Percentiles rank a stretch among this genome's conserved stretches.
Conservation (phyloP, 495 filamentous ascomycete genomes). For the Aspergillus leporis region DNA sequence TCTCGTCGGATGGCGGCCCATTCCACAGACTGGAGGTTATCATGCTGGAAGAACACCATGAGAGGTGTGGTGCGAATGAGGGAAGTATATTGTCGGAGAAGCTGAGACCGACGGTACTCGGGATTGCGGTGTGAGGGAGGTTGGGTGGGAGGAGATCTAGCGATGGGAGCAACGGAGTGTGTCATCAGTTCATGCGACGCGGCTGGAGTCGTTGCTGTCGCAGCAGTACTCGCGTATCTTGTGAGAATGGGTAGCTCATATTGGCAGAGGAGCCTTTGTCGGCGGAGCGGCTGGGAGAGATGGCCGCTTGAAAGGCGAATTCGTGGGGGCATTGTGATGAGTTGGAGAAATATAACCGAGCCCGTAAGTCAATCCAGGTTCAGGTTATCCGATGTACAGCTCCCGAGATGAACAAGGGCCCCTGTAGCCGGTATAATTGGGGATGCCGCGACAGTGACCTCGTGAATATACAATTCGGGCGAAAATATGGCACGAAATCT, state of each 20-base stretch:
- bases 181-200: conserved; percentile 53
- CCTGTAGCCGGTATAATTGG: conserved; percentile 14
- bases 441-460: conserved; percentile 12
- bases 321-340: conserved; percentile 48
- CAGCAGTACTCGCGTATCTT: conserved; percentile 37
- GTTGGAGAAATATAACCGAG: conserved; percentile 8
- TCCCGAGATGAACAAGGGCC: background rate
- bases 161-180: conserved; percentile 53
- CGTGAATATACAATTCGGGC: conserved; percentile 8
- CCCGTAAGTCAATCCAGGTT: background rate
- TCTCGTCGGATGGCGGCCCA: conserved; percentile 87
- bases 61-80: conserved; percentile 85
- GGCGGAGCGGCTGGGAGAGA: conserved; percentile 31
- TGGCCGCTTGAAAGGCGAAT: conserved; percentile 36
- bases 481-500: conserved; percentile 25
- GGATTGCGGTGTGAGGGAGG: conserved; percentile 86
- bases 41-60: conserved; percentile 94
- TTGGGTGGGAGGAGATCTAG: conserved; percentile 66
- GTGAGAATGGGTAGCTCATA: conserved; percentile 33
- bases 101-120: conserved; percentile 89
- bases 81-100: conserved; percentile 90
- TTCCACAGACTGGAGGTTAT: conserved; percentile 85
- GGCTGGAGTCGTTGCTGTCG: conserved; percentile 50
- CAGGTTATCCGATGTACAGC: background rate
- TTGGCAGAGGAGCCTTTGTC: conserved; percentile 36